Evolutionary conservation across 176 grass and related monocot genomes (phyloP).

Genomic region (Dactylis glomerata): DNA sequence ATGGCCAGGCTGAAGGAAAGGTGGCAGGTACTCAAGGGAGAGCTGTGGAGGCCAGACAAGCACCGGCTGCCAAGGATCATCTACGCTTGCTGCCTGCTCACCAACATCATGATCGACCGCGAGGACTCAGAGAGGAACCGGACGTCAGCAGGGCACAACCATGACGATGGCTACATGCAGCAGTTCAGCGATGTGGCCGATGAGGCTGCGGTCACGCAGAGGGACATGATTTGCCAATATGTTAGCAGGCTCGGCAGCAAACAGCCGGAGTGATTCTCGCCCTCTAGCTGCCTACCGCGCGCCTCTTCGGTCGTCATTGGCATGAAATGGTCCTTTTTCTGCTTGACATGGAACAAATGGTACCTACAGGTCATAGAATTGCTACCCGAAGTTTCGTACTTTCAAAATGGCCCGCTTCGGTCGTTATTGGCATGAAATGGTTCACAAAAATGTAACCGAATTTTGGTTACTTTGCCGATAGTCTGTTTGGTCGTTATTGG

Average conservation of each 20-base stretch:
- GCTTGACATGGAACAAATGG: conserved; percentile 10
- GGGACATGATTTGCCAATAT: conserved; percentile 41
- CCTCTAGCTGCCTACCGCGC: not conserved
- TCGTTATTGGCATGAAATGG: not conserved
- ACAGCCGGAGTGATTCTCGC: conserved; percentile 9
- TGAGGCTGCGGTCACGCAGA: conserved; percentile 19
- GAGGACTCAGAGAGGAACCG: conserved; percentile 25
- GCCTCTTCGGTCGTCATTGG: too few relatives aligned
- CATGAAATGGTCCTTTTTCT: not conserved
- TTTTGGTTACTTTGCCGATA: not conserved
- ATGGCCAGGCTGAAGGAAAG: conserved; percentile 52
- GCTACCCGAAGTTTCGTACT: conserved; percentile 8
- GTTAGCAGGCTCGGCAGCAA: not conserved
- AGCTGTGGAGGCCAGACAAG: conserved; percentile 70
- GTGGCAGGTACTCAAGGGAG: conserved; percentile 60
- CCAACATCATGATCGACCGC: conserved; percentile 62
- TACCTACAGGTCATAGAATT: not conserved
- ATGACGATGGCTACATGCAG: conserved; percentile 49
- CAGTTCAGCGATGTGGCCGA: conserved; percentile 46
- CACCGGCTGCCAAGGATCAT: conserved; percentile 66
- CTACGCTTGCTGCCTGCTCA: conserved; percentile 67
- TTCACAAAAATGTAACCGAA: conserved; percentile 4
- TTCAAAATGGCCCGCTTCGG: not conserved
- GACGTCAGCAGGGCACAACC: conserved; percentile 25
- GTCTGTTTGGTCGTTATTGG: not conserved